These are phyloP conservation scores for Colletotrichum cordylinicola DNA, from an alignment of 2,329 filamentous ascomycete genomes.

Conservation along the genomic window DNA sequence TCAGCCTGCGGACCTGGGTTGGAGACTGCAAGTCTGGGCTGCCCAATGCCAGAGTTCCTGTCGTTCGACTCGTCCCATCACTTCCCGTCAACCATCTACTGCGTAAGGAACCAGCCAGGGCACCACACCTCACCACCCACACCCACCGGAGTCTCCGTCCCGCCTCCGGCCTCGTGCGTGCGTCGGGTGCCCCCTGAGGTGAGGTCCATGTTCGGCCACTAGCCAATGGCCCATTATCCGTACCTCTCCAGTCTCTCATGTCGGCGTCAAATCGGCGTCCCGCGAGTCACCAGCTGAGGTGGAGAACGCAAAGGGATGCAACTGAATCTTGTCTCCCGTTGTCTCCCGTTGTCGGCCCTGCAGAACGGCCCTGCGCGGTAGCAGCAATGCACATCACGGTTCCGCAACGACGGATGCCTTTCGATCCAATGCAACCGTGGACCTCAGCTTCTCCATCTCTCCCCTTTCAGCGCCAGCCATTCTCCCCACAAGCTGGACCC, in stretches of 20 bases:
- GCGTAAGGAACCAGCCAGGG: not conserved
- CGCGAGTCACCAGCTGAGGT: not conserved
- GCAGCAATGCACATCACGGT: conserved; percentile 1
- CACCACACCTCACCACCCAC: not conserved
- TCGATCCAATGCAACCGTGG: conserved; percentile 7
- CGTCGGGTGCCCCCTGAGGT: not conserved
- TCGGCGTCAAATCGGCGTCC: not conserved
- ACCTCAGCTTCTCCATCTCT: not conserved
- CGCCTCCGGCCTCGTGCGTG: not conserved
- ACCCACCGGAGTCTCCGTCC: not conserved
- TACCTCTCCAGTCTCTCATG: not conserved
- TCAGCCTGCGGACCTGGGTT: not conserved
- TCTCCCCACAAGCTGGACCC: not conserved
- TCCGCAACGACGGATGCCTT: not conserved
- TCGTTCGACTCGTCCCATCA: not conserved
- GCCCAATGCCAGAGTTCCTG: not conserved
- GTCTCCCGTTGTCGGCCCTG: not conserved
- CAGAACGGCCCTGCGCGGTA: not conserved
- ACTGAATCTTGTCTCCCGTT: not conserved
- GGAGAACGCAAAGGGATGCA: not conserved
- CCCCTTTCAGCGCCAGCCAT: not conserved
- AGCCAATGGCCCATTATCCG: not conserved
- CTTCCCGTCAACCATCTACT: not conserved
- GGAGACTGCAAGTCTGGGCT: not conserved
- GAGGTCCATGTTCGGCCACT: not conserved